phyloP scores from a whole-genome alignment of 805 yeast genomes.

The Candida ipomoeae region DNA sequence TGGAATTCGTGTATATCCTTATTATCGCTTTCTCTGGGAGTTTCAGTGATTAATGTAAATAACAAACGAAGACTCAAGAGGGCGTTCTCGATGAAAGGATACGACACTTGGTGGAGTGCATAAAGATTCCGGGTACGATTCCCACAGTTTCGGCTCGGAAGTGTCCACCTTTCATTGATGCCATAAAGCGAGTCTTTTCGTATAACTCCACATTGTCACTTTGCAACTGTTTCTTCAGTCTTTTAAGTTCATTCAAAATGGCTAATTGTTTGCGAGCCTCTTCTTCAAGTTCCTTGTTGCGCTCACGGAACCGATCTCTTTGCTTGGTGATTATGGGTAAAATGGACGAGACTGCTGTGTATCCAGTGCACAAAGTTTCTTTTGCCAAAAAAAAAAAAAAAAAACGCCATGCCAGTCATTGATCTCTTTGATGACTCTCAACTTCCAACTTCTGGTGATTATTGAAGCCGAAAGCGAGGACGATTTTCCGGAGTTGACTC shows the following conservation, averaged over 20 bases:
- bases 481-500: no score
- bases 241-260: conserved; percentile 54
- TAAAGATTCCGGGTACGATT: no score
- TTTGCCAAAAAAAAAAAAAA: no score
- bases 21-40: conserved; percentile 9
- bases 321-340: conserved; percentile 90
- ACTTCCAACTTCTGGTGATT: no score
- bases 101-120: conserved; percentile 65
- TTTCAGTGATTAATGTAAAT: conserved; percentile 18
- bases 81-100: conserved; percentile 76
- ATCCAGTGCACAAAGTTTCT: no score
- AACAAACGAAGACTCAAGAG: conserved; percentile 54
- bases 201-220: conserved; percentile 74
- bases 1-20: conserved; percentile 33
- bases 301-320: conserved; percentile 85
- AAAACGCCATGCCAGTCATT: no score
- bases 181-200: conserved; percentile 68
- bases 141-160: no score
- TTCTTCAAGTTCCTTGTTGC: conserved; percentile 79
- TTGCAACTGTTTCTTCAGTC: conserved; percentile 61
- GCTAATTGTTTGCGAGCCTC: conserved; percentile 59
- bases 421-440: no score
- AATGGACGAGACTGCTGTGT: no score
- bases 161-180: conserved; percentile 42
- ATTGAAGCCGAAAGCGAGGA: no score